phyloP scores from a whole-genome alignment of 805 yeast species.

The Candida maris region DNA sequence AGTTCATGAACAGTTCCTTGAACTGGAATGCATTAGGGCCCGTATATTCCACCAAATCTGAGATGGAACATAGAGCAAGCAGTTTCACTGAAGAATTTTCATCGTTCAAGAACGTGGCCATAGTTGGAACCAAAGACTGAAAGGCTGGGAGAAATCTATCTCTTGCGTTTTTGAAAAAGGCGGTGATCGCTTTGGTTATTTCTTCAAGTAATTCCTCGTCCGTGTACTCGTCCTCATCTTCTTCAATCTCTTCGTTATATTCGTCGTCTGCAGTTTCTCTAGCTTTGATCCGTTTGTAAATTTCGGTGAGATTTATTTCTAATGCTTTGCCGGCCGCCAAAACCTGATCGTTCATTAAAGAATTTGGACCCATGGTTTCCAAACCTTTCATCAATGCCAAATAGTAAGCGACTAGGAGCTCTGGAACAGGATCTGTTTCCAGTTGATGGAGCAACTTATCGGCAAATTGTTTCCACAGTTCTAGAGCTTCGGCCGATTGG shows the following conservation, averaged over 20 bases:
- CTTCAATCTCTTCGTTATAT: slow-evolving; percentile 81
- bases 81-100: slow-evolving; percentile 64
- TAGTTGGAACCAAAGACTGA: slow-evolving; percentile 58
- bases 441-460: slow-evolving; percentile 65
- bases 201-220: slow-evolving; percentile 91
- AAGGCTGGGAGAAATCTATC: slow-evolving; percentile 60
- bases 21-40: slow-evolving; percentile 66
- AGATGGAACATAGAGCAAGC: slow-evolving; percentile 75
- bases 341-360: slow-evolving; percentile 55
- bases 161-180: slow-evolving; percentile 63
- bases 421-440: slow-evolving; percentile 77
- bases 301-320: slow-evolving; percentile 58
- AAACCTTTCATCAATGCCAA: slow-evolving; percentile 64
- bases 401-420: slow-evolving; percentile 74
- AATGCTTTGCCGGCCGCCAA: slow-evolving; percentile 55
- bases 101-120: slow-evolving; percentile 59
- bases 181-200: slow-evolving; percentile 68
- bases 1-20: slow-evolving; percentile 60
- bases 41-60: slow-evolving; percentile 76
- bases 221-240: slow-evolving; percentile 77
- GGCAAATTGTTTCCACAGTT: slow-evolving; percentile 69
- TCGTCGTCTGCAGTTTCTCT: slow-evolving; percentile 80
- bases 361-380: slow-evolving; percentile 61
- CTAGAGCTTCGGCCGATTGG: slow-evolving; percentile 53
- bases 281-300: slow-evolving; percentile 63